Conservation (phyloP, 164 flowering plant genomes). For the Tetracentron sinense region DNA sequence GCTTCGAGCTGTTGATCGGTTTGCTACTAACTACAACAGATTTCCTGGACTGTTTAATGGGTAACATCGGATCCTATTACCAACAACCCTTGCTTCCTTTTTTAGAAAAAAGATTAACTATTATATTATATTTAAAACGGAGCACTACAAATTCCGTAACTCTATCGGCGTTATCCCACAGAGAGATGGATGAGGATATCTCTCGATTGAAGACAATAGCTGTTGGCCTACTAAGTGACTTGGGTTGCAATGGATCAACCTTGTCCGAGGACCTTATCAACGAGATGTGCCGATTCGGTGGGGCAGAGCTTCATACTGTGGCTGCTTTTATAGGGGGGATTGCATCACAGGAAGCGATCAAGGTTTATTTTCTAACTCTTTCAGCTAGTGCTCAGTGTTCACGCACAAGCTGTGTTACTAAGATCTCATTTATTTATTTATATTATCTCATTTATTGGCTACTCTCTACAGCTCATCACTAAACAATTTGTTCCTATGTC, state of each 20-base stretch:
- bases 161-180: conserved; percentile 17
- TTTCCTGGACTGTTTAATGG: conserved; percentile 94
- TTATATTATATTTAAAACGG: neutral
- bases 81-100: neutral
- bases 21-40: conserved; percentile 77
- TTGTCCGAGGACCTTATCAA: conserved; percentile 83
- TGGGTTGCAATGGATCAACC: conserved; percentile 79
- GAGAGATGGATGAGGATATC: conserved; percentile 92
- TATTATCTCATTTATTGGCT: neutral
- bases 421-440: neutral
- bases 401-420: too few relatives aligned
- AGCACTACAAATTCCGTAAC: conserved; percentile 3
- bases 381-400: conserved; percentile 17
- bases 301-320: conserved; percentile 93
- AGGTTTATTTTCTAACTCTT: conserved; percentile 44
- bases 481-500: conserved; percentile 88
- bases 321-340: conserved; percentile 89
- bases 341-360: conserved; percentile 92
- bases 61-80: conserved; percentile 30
- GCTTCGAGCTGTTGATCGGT: conserved; percentile 89
- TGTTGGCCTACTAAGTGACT: conserved; percentile 57
- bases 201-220: conserved; percentile 84
- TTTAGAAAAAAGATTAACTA: conserved; percentile 1
- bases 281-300: conserved; percentile 94
- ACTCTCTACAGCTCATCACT: conserved; percentile 69